Percentiles rank a stretch among this genome's conserved stretches.
These are phyloP conservation scores for Austroboletus niveus DNA, from an alignment of 1,284 basidiomycete genomes.

Conservation along the genomic window DNA sequence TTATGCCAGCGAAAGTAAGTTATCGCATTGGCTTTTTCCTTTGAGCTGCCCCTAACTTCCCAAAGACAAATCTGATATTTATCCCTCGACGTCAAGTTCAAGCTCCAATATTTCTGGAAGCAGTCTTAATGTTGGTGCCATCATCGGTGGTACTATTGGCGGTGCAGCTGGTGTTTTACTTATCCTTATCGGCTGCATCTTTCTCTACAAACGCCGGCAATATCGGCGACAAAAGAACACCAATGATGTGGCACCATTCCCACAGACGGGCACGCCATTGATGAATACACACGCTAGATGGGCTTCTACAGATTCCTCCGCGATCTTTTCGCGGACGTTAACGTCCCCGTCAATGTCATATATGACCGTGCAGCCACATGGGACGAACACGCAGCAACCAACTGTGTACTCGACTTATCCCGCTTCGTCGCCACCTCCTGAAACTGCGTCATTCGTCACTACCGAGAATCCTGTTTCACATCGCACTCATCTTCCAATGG, in stretches of 20 bases:
- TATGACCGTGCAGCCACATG: neutral
- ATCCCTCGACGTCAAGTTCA: constrained; percentile 3
- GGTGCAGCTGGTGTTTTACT: constrained; percentile 16
- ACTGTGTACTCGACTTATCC: constrained; percentile 4
- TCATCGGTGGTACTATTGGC: constrained; percentile 25
- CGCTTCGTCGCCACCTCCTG: constrained; percentile 9
- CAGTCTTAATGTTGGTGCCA: constrained; percentile 14
- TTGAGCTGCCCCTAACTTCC: constrained; percentile 1
- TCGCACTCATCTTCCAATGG: constrained; percentile 22
- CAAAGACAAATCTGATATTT: constrained; percentile 11
- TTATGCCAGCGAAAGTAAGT: constrained; percentile 9
- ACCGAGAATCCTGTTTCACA: constrained; percentile 4
- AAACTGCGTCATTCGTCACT: constrained; percentile 9
- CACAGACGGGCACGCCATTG: neutral
- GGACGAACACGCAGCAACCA: neutral
- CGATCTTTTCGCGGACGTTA: neutral
- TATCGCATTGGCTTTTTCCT: too few species aligned
- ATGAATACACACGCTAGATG: constrained; percentile 4
- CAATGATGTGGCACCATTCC: neutral
- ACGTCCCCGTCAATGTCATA: constrained; percentile 2
- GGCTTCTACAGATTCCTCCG: constrained; percentile 12
- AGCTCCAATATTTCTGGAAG: constrained; percentile 1
- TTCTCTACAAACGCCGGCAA: constrained; percentile 15
- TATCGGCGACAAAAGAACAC: neutral
- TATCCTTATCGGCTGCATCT: constrained; percentile 16